Conservation (phyloP, 1,284 basidiomycete species). For the Microbotryomycetes sp. region DNA sequence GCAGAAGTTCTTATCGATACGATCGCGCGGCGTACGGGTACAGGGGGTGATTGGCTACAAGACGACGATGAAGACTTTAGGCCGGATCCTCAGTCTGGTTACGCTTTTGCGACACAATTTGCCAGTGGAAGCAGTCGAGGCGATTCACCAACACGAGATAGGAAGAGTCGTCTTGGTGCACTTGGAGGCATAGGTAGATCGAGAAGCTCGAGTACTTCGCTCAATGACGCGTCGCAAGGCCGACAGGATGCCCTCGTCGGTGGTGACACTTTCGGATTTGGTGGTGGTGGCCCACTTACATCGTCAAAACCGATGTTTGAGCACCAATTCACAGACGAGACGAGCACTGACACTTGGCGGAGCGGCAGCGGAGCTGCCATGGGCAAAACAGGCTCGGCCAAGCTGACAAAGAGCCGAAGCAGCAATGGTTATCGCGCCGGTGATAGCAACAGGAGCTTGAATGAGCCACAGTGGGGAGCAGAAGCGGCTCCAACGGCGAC, state of each 20-base stretch:
- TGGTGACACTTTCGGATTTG: not conserved
- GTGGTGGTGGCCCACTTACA: not conserved
- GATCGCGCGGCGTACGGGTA: conserved; percentile 53
- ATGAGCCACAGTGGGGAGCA: not conserved
- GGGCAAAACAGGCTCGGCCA: not conserved
- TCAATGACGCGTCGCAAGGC: not conserved
- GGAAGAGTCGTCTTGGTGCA: not conserved
- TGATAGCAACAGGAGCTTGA: not conserved
- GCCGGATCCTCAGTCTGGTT: conserved; percentile 11
- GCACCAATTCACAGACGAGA: conserved; percentile 9
- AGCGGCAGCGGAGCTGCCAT: not conserved
- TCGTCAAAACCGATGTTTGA: conserved; percentile 7
- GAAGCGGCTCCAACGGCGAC: not conserved
- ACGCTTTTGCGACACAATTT: conserved; percentile 22
- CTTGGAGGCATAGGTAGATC: not conserved
- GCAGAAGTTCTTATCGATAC: conserved; percentile 63
- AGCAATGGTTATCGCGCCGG: not conserved
- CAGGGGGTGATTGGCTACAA: not conserved
- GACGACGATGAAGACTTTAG: conserved; percentile 5
- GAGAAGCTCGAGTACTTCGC: not conserved
- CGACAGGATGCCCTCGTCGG: not conserved
- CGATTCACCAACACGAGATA: not conserved
- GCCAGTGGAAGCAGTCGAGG: conserved; percentile 7
- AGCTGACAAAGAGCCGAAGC: not conserved
- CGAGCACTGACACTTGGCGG: not conserved